Conservation (phyloP, 345 rosid genomes). For the Lepidium aucheri region DNA sequence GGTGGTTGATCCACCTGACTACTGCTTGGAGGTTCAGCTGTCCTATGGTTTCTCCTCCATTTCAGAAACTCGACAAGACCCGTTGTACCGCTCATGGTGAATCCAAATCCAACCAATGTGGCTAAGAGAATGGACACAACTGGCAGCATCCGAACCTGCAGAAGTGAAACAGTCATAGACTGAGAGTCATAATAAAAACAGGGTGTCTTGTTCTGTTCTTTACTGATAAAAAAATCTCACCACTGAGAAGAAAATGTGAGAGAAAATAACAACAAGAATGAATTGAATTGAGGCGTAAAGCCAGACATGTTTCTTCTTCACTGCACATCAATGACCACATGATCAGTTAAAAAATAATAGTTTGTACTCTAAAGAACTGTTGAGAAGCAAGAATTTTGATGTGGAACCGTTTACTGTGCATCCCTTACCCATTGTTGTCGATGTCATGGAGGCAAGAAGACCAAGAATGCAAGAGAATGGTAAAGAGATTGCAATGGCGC, state of each 20-base stretch:
- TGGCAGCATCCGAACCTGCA: constrained; percentile 65
- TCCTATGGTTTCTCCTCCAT: constrained; percentile 31
- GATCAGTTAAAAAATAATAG: background rate
- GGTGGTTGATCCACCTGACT: constrained; percentile 19
- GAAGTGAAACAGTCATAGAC: background rate
- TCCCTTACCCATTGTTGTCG: constrained; percentile 79
- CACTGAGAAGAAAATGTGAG: constrained; percentile 66
- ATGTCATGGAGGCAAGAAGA: constrained; percentile 89
- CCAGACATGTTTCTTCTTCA: constrained; percentile 59
- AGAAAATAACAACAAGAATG: constrained; percentile 56
- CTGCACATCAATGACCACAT: constrained; percentile 31
- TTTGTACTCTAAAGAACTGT: background rate
- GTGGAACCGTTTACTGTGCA: background rate
- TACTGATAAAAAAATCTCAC: constrained; percentile 34
- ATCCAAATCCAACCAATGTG: constrained; percentile 67
- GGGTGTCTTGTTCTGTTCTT: background rate
- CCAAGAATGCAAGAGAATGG: constrained; percentile 92
- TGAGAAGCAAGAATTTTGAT: background rate
- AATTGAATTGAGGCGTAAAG: constrained; percentile 66
- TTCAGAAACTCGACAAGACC: constrained; percentile 34
- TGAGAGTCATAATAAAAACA: constrained; percentile 1
- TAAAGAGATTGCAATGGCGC: constrained; percentile 86
- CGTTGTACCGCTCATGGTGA: constrained; percentile 54
- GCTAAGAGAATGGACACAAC: constrained; percentile 65
- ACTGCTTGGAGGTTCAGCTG: constrained; percentile 12